Conservation (phyloP, 148 eudicot species). For the Euryodendron excelsum region DNA sequence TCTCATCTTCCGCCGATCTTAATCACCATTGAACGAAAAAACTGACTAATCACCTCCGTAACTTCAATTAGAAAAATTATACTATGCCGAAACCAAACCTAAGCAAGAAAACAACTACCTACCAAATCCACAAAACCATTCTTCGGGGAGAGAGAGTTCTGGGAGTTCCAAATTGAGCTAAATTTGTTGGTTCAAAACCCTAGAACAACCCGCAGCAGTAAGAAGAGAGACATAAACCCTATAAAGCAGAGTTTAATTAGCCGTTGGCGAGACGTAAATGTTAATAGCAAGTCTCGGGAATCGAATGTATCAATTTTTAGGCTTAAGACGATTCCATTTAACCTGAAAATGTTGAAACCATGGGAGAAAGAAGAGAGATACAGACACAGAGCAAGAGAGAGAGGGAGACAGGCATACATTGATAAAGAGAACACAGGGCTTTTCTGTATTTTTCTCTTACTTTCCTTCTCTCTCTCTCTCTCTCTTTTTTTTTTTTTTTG, state of each 20-base stretch:
- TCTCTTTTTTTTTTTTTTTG: background rate
- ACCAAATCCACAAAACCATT: background rate
- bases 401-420: background rate
- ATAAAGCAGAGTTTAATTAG: constrained; percentile 10
- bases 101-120: background rate
- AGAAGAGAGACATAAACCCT: constrained; percentile 17
- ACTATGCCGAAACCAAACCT: background rate
- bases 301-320: background rate
- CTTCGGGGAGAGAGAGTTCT: background rate
- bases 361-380: constrained; percentile 1
- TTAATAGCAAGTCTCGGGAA: background rate
- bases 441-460: too few species aligned
- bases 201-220: background rate
- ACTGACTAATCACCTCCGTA: background rate
- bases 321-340: constrained; percentile 15
- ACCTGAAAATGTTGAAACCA: constrained; percentile 23
- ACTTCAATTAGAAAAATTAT: background rate
- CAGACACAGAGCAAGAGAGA: background rate
- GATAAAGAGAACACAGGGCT: background rate
- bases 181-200: constrained; percentile 8
- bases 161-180: background rate
- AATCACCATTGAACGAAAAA: background rate
- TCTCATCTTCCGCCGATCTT: constrained; percentile 19
- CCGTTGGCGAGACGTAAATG: constrained; percentile 17
- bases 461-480: background rate